These are phyloP conservation scores for Pulveroboletus sp. DNA, from an alignment of 768 basidiomycete genomes.

Conservation along the genomic window DNA sequence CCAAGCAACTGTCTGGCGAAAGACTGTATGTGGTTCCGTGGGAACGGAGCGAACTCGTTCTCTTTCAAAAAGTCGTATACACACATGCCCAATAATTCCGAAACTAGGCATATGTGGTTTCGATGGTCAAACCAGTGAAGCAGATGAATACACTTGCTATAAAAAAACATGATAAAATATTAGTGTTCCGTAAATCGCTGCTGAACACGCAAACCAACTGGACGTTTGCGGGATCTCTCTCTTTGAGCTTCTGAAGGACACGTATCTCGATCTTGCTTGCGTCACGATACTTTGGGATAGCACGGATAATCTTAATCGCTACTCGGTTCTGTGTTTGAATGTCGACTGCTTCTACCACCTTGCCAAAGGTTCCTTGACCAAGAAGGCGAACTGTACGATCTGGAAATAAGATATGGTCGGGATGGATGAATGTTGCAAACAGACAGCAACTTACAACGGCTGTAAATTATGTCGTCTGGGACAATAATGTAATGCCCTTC, in stretches of 20 bases:
- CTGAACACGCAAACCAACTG: constrained; percentile 55
- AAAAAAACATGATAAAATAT: constrained; percentile 1
- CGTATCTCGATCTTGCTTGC: constrained; percentile 98
- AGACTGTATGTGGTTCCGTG: constrained; percentile 91
- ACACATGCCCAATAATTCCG: constrained; percentile 93
- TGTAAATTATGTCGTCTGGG: constrained; percentile 82
- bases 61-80: constrained; percentile 99
- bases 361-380: constrained; percentile 98
- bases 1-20: constrained; percentile 90
- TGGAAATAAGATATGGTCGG: constrained; percentile 32
- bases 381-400: constrained; percentile 89
- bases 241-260: constrained; percentile 86
- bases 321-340: constrained; percentile 69
- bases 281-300: constrained; percentile 97
- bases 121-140: constrained; percentile 93
- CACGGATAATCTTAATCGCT: constrained; percentile 98
- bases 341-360: constrained; percentile 93
- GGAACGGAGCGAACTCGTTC: constrained; percentile 95
- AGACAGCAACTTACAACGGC: constrained; percentile 59
- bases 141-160: constrained; percentile 96
- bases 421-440: neutral
- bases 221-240: constrained; percentile 80
- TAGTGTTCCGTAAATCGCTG: constrained; percentile 19
- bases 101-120: constrained; percentile 97
- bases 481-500: constrained; percentile 98